Percentiles rank a stretch among this genome's conserved stretches.
Evolutionary conservation across 345 rosid genomes (phyloP).

Genomic region (Eucalyptus decipiens): DNA sequence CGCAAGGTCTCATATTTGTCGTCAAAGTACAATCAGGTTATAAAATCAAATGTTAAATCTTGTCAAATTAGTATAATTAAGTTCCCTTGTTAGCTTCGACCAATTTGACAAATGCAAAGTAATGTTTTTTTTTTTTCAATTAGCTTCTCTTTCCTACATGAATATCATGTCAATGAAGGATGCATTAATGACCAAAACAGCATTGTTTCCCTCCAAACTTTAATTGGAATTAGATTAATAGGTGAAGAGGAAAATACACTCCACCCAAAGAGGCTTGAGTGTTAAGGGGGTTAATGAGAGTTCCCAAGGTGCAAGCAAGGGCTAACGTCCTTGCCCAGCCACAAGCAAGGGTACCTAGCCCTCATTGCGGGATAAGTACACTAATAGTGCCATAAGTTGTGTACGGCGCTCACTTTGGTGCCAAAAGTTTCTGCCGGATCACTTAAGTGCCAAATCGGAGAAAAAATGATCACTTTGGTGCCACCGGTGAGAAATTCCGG

Average conservation of each 20-base stretch:
- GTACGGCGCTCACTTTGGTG: too few relatives aligned
- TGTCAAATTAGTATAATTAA: too few relatives aligned
- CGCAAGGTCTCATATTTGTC: background rate
- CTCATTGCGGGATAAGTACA: background rate
- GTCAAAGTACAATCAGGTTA: background rate
- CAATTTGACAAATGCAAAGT: background rate
- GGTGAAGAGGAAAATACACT: background rate
- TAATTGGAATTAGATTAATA: background rate
- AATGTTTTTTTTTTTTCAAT: too few relatives aligned
- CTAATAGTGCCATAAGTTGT: too few relatives aligned
- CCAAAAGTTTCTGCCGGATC: too few relatives aligned
- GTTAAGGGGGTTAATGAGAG: too few relatives aligned
- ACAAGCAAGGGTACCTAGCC: background rate
- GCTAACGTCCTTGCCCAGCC: too few relatives aligned
- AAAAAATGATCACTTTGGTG: too few relatives aligned
- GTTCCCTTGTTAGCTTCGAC: background rate
- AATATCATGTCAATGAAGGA: background rate
- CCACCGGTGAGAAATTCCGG: too few relatives aligned
- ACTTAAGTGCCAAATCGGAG: too few relatives aligned
- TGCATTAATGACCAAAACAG: background rate
- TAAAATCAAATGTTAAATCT: background rate
- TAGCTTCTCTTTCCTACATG: background rate
- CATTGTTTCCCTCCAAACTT: background rate
- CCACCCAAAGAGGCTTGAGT: too few relatives aligned
- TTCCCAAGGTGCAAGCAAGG: too few relatives aligned